Conservation (phyloP, 805 yeast genomes). For the Wickerhamiella alocasiicola region DNA sequence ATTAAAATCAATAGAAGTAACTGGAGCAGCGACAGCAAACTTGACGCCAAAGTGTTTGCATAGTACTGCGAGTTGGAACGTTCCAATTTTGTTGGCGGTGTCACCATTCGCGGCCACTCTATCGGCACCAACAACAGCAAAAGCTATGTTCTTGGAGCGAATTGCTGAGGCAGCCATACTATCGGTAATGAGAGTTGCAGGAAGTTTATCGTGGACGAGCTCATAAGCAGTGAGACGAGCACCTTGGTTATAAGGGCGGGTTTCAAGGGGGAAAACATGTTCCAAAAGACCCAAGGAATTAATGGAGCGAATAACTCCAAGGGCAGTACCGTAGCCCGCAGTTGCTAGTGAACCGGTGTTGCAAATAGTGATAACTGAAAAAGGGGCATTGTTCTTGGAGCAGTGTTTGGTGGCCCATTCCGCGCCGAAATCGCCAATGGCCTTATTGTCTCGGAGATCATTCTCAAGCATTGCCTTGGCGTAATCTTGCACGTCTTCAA, state of each 20-base stretch:
- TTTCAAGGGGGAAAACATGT: conserved; percentile 79
- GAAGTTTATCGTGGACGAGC: conserved; percentile 70
- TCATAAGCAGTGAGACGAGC: conserved; percentile 88
- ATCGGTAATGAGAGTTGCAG: conserved; percentile 80
- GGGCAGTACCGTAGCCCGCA: conserved; percentile 94
- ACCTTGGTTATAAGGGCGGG: conserved; percentile 96
- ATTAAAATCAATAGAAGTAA: conserved; percentile 68
- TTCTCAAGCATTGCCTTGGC: conserved; percentile 48
- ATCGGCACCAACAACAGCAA: conserved; percentile 90
- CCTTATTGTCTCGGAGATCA: conserved; percentile 65
- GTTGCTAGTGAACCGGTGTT: conserved; percentile 96
- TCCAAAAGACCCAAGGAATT: conserved; percentile 39
- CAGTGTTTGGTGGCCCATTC: conserved; percentile 38
- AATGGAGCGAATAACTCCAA: conserved; percentile 77
- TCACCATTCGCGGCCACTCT: conserved; percentile 89
- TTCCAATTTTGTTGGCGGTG: conserved; percentile 93
- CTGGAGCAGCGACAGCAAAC: conserved; percentile 92
- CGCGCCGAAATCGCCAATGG: conserved; percentile 73
- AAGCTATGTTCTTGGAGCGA: conserved; percentile 57
- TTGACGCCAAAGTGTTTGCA: conserved; percentile 58
- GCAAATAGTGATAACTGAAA: conserved; percentile 82
- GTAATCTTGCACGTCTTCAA: conserved; percentile 15
- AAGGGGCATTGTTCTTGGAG: conserved; percentile 40
- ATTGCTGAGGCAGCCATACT: conserved; percentile 79
- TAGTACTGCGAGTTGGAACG: conserved; percentile 71